Base-by-base conservation (phyloP, 228 moss, liverwort and hornwort species). In the Sphagnum magellanicum region DNA sequence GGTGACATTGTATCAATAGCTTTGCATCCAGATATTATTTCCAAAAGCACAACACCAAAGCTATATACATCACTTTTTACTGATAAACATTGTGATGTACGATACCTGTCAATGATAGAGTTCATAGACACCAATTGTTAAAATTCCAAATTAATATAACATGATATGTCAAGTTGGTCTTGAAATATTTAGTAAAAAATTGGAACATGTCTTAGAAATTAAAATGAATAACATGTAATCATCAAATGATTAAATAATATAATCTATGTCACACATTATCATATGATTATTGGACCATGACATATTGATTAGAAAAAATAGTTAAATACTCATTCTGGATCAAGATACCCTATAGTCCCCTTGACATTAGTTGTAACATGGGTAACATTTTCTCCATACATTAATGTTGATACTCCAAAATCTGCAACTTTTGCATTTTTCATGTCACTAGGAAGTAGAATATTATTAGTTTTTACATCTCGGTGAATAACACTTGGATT, bases 331-430 rank as follows among this genome's bases (percentile, higher is more conserved):
- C 68, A 81, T 77, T 81, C 78, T 14, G 78, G 81, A 69, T 81
- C 81, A 51, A 81, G 69, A 63, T 81, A 81, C 16, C 81, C 74
- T 6, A 71, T 32, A 4, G 81, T 81, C 71, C 78, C 77, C 68
- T 77, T 74, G 50, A 81, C 71, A 59, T 68, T 66, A 5, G 78
- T 77, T 59, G 73, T 72, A 50, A 81, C 66, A 12, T 66, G 50
- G 8, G 50, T 6, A 60, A 67, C 55, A 48, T 64, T 62, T 17
- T 53, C 67, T 68, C 64, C 67, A 66, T 68, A 4, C 0, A 3
- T 15, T 5, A 71, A 52, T 63, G 67, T 81, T n/a, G 69, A 78
- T 53, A 81, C 71, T 9, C 81, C 78, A 61, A 81, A 81, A 53
- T 78, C 73, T 8, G 78, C 67, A 68, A 81, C 66, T 63, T 78